Base-by-base conservation (phyloP, 2,329 filamentous ascomycete genomes). In the Botryotinia calthae region DNA sequence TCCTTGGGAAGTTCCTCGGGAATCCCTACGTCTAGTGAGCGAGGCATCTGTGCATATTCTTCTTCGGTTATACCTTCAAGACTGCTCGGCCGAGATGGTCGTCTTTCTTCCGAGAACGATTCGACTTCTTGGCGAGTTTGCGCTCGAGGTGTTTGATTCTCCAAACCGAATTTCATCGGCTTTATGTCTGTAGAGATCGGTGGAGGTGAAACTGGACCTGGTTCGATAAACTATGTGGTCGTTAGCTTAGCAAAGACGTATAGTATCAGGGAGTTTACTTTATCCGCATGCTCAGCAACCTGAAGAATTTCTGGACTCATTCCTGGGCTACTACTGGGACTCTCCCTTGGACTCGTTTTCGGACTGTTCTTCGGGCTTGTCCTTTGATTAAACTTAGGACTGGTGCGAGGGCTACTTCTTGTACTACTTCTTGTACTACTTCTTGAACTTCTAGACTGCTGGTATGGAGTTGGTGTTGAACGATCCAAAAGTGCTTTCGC, bases 81-180 rank as follows among this genome's bases (percentile, higher is more conserved):
- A 80, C 91, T 95, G 77, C 88, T 91, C 48, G 75, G 37, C 34
- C 91, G 88, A 72, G 87, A 80, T 77, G 85, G 74, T 82, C 72
- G 86, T 75, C 82, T 85, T 18, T 90, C 87, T 37, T 81, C 82
- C 42, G 89, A 79, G 37, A 85, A 80, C 56, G 82, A 84, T 72
- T 91, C 87, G 75, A 93, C 87, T 74, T 97, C 93, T 77, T 94
- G 88, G 70, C 93, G 84, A 71, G 93, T 95, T 80, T 97, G 93
- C 4, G 94, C 94, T 77, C 90, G 89, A 14, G 95, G 95, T 1
- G 95, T 97, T 62, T 90, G 87, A 76, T 87, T 87, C 71, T 93
- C 91, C 46, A 89, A 80, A 79, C 88, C 91, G 80, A 91, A 94
- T 70, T 86, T 84, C 28, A 86, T 84, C 62, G 88, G 89, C 72